phyloP scores from a whole-genome alignment of 495 filamentous ascomycete species.

The Parathielavia hyrcaniae region DNA sequence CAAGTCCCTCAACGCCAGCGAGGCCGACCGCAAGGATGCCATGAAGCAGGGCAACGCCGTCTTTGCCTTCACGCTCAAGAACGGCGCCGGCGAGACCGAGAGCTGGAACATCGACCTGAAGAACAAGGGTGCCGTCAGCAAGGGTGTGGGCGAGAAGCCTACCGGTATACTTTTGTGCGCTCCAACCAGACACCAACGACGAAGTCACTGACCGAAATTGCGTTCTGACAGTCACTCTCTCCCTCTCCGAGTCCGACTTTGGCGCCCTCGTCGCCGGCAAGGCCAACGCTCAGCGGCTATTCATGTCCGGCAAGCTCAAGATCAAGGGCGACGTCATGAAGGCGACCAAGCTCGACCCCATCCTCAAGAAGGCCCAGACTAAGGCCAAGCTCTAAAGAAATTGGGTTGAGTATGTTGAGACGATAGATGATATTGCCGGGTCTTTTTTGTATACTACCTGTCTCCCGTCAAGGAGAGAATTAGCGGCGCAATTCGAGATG shows the following conservation, averaged over 20 bases:
- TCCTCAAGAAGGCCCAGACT: constrained; percentile 78
- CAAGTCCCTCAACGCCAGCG: constrained; percentile 58
- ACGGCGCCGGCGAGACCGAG: constrained; percentile 65
- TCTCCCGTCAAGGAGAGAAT: background rate
- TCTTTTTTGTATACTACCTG: constrained; percentile 18
- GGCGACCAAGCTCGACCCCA: constrained; percentile 92
- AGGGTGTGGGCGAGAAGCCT: constrained; percentile 71
- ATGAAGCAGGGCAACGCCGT: constrained; percentile 81
- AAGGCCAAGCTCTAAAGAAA: constrained; percentile 72
- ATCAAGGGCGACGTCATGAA: constrained; percentile 98
- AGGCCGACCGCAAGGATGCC: constrained; percentile 74
- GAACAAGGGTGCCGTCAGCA: constrained; percentile 73
- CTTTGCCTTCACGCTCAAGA: constrained; percentile 90
- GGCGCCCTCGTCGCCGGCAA: constrained; percentile 73
- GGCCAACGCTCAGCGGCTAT: constrained; percentile 88
- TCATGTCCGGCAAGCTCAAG: constrained; percentile 97
- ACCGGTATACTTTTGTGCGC: constrained; percentile 55
- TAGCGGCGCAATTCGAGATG: background rate
- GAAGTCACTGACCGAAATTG: constrained; percentile 2
- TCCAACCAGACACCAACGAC: background rate
- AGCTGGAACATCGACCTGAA: constrained; percentile 96
- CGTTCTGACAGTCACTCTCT: constrained; percentile 61
- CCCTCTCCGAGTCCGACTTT: constrained; percentile 83
- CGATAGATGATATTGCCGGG: constrained; percentile 8
- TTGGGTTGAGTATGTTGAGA: background rate